Conservation (phyloP, 495 filamentous ascomycete genomes). For the Hyaloscypha hepaticicola region DNA sequence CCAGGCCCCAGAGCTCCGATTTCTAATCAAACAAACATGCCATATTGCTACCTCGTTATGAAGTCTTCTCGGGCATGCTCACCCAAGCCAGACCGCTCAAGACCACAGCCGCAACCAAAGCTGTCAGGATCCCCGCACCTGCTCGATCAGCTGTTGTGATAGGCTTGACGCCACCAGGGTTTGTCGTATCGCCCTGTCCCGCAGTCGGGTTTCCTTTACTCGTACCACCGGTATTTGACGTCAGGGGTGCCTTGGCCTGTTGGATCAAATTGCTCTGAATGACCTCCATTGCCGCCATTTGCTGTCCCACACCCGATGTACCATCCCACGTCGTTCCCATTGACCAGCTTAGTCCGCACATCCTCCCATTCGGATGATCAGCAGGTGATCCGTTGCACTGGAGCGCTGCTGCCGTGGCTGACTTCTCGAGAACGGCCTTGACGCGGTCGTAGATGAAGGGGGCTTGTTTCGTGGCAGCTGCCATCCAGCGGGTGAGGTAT, state of each 20-base stretch:
- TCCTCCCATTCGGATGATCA: constrained; percentile 49
- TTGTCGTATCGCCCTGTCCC: constrained; percentile 36
- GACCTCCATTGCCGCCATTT: constrained; percentile 54
- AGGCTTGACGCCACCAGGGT: neutral
- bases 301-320: constrained; percentile 49
- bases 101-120: constrained; percentile 21
- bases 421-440: constrained; percentile 46
- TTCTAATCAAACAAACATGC: neutral
- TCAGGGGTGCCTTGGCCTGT: constrained; percentile 30
- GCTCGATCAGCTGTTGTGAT: constrained; percentile 46
- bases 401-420: constrained; percentile 62
- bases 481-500: constrained; percentile 74
- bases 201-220: constrained; percentile 69
- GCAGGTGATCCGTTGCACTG: constrained; percentile 56
- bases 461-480: constrained; percentile 53
- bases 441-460: constrained; percentile 49
- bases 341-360: constrained; percentile 64
- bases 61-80: constrained; percentile 2
- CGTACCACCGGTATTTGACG: constrained; percentile 63
- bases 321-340: constrained; percentile 51
- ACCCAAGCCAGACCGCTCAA: constrained; percentile 8
- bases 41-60: neutral
- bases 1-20: neutral
- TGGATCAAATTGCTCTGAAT: constrained; percentile 37
- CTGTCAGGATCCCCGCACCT: constrained; percentile 61